Base-by-base conservation (phyloP, 2,329 filamentous ascomycete species). In the Trichoderma guizhouense region DNA sequence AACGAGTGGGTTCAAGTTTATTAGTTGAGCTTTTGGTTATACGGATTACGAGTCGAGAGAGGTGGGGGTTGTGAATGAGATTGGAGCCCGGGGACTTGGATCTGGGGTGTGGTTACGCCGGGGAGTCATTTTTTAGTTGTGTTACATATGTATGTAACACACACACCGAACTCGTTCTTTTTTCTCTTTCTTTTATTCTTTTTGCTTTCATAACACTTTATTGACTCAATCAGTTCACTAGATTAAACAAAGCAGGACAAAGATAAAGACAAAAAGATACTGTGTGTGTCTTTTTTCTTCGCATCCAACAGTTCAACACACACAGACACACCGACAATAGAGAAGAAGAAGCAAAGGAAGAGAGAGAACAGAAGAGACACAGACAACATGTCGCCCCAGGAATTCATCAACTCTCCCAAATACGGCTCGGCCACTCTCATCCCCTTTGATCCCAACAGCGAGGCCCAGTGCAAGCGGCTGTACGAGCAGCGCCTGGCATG, bases 401-500 rank as follows among this genome's bases (percentile, higher is more conserved):
- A 61, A 53, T 5, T 7, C 21, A 14, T 34, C 21, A 39, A 30
- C 1, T 61, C 39, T 9, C 55, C 43, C n/a, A 58, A 72, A n/a
- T 24, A 66, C 18, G 43, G 36, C 53, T 24, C 30, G 12, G 69
- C 36, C 30, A 61, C 78, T 69, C 78, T 86, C 51, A 76, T 86
- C 24, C 84, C 84, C 9, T 86, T 82, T 82, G 84, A 87, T 71
- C 77, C 82, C 11, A 75, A 74, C 18, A 82, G 79, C 58, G 77
- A 78, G 9, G 76, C 77, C n/a, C 84, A 86, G 69, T 76, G 79
- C 39, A 73, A 81, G 70, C 78, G 84, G 47, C 76, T 86, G 76
- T 76, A 80, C 51, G 78, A 82, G 32, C 84, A 86, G 75, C 81
- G 85, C 15, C 74, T 85, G 14, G 81, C 82, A 4, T 86, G 84